Evolutionary conservation across 2,329 filamentous ascomycete species (phyloP).

Genomic region (Cladosporium velox): DNA sequence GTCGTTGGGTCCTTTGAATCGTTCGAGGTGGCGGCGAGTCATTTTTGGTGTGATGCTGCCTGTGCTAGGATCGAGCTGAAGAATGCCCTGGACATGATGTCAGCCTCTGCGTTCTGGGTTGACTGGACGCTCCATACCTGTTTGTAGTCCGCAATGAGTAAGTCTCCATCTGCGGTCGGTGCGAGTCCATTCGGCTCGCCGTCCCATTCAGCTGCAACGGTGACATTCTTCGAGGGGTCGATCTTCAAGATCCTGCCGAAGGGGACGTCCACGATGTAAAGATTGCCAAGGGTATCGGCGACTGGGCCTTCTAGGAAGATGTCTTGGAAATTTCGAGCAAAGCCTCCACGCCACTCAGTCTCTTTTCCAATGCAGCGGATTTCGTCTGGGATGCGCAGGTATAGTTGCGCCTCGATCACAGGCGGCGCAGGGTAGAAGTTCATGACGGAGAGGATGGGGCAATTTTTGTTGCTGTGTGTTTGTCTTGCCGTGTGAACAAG

Average conservation of each 20-base stretch:
- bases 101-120: background rate
- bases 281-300: slow-evolving; percentile 35
- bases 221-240: slow-evolving; percentile 34
- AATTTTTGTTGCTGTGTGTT: background rate
- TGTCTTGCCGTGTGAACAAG: background rate
- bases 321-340: slow-evolving; percentile 39
- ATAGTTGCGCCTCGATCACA: slow-evolving; percentile 40
- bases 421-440: slow-evolving; percentile 42
- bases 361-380: slow-evolving; percentile 20
- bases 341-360: slow-evolving; percentile 46
- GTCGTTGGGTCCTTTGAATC: slow-evolving; percentile 50
- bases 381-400: slow-evolving; percentile 41
- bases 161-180: slow-evolving; percentile 36
- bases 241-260: slow-evolving; percentile 45
- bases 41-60: slow-evolving; percentile 36
- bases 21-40: slow-evolving; percentile 43
- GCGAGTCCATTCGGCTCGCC: slow-evolving; percentile 47
- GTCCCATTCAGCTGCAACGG: slow-evolving; percentile 41
- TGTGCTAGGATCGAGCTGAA: slow-evolving; percentile 39
- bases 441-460: slow-evolving; percentile 25
- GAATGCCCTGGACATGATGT: slow-evolving; percentile 38
- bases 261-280: slow-evolving; percentile 45
- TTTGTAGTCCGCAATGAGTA: slow-evolving; percentile 47
- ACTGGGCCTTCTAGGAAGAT: slow-evolving; percentile 48
- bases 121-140: slow-evolving; percentile 34